These are phyloP conservation scores for Ophiocordyceps camponoti-saundersi DNA, from an alignment of 2,329 filamentous ascomycete genomes.

Conservation along the genomic window DNA sequence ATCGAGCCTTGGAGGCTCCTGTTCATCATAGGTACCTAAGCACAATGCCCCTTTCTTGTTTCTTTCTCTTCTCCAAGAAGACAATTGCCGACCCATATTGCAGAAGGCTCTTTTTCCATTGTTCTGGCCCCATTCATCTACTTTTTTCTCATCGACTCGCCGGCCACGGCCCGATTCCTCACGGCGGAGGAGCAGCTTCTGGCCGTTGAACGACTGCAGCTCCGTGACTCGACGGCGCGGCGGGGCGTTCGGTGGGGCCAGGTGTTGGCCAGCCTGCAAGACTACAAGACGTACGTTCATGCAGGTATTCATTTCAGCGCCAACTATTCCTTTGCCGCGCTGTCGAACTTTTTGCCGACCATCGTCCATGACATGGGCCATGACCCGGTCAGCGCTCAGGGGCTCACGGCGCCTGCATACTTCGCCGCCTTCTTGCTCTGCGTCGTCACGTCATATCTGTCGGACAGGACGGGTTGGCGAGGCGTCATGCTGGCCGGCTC, in stretches of 20 bases:
- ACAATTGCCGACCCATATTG: background rate
- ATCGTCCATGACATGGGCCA: slow-evolving; percentile 23
- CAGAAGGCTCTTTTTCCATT: slow-evolving; percentile 12
- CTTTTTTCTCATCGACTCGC: slow-evolving; percentile 14
- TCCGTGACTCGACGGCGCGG: slow-evolving; percentile 3
- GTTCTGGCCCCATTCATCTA: slow-evolving; percentile 11
- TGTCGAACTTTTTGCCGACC: slow-evolving; percentile 23
- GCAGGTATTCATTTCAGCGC: slow-evolving; percentile 20
- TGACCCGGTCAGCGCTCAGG: slow-evolving; percentile 19
- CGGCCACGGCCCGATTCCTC: slow-evolving; percentile 11
- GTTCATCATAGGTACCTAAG: slow-evolving; percentile 12
- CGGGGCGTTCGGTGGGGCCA: slow-evolving; percentile 11
- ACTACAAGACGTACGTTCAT: slow-evolving; percentile 18
- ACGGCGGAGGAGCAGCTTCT: slow-evolving; percentile 10
- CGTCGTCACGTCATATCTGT: slow-evolving; percentile 12
- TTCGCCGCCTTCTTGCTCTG: slow-evolving; percentile 19
- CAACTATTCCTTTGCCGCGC: slow-evolving; percentile 18
- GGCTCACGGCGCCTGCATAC: slow-evolving; percentile 22
- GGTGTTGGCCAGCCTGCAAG: slow-evolving; percentile 14
- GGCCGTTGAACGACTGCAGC: slow-evolving; percentile 7
- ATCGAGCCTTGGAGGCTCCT: slow-evolving; percentile 13
- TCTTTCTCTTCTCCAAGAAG: background rate
- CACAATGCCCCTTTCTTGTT: background rate
- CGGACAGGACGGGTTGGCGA: slow-evolving; percentile 17
- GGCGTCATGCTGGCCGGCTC: slow-evolving; percentile 15